These are phyloP conservation scores for Fusarium sp. DNA, from an alignment of 2,329 filamentous ascomycete genomes.

Conservation along the genomic window DNA sequence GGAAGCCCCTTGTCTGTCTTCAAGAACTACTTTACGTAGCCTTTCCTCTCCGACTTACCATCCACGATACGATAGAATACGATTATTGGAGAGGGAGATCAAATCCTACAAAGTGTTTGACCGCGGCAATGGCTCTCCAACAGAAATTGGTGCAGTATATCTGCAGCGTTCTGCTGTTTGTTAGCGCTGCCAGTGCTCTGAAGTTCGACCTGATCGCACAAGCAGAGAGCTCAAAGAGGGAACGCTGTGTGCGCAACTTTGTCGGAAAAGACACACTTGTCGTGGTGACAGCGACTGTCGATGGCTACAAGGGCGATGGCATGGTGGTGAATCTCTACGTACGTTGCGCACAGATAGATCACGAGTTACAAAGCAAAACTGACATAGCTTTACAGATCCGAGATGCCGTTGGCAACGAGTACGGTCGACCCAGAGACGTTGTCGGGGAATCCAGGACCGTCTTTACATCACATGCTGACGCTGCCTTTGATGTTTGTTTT, in stretches of 20 bases:
- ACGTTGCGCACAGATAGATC: slow-evolving; percentile 46
- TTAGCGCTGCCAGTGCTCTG: slow-evolving; percentile 71
- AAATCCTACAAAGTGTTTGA: slow-evolving; percentile 1
- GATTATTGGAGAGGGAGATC: slow-evolving; percentile 19
- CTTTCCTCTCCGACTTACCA: slow-evolving; percentile 31
- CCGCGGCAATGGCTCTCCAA: slow-evolving; percentile 58
- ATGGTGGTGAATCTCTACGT: slow-evolving; percentile 96
- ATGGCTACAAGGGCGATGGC: slow-evolving; percentile 89
- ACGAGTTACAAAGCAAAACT: slow-evolving; percentile 5
- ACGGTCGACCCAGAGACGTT: slow-evolving; percentile 89
- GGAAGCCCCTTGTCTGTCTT: slow-evolving; percentile 32
- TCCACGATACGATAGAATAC: slow-evolving; percentile 15
- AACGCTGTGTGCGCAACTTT: slow-evolving; percentile 97
- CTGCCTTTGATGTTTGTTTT: slow-evolving; percentile 96
- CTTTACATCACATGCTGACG: slow-evolving; percentile 92
- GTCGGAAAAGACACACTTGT: slow-evolving; percentile 91
- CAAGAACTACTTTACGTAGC: slow-evolving; percentile 40
- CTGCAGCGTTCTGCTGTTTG: slow-evolving; percentile 67
- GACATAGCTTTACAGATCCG: slow-evolving; percentile 73
- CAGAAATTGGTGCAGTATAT: slow-evolving; percentile 66
- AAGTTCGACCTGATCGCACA: slow-evolving; percentile 92
- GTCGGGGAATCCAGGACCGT: slow-evolving; percentile 91
- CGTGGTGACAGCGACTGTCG: slow-evolving; percentile 90
- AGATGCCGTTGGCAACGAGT: slow-evolving; percentile 95
- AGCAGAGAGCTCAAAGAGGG: slow-evolving; percentile 67